Conservation (phyloP, 495 filamentous ascomycete species). For the Annulohypoxylon moriforme region DNA sequence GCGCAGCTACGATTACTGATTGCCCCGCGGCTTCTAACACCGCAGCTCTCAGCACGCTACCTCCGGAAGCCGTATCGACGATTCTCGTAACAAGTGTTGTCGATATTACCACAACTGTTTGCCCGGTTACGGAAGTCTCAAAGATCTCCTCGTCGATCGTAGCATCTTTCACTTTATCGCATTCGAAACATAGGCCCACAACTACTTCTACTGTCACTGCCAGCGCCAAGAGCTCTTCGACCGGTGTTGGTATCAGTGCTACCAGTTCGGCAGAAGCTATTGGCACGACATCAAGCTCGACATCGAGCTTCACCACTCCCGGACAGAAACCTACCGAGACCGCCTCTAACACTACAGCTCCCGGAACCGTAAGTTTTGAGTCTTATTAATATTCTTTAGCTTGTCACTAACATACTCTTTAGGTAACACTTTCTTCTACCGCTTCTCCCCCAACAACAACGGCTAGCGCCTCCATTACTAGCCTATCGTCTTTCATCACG, state of each 20-base stretch:
- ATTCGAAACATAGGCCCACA: background rate
- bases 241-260: background rate
- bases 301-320: background rate
- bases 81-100: constrained; percentile 42
- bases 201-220: constrained; percentile 3
- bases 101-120: constrained; percentile 47
- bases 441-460: background rate
- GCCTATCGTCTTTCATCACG: background rate
- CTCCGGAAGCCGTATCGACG: constrained; percentile 40
- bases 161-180: constrained; percentile 25
- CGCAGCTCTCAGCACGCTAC: constrained; percentile 32
- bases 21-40: constrained; percentile 39
- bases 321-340: constrained; percentile 4
- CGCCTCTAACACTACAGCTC: constrained; percentile 1
- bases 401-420: constrained; percentile 7
- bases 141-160: constrained; percentile 44
- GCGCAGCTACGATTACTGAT: constrained; percentile 35
- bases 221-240: constrained; percentile 6
- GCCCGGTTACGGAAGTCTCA: constrained; percentile 41
- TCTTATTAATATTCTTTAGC: background rate
- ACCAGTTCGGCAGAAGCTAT: background rate
- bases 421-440: constrained; percentile 3
- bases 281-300: background rate
- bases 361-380: constrained; percentile 25
- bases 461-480: background rate